Conservation (phyloP, 768 basidiomycete species). For the Plicaturopsis crispa region DNA sequence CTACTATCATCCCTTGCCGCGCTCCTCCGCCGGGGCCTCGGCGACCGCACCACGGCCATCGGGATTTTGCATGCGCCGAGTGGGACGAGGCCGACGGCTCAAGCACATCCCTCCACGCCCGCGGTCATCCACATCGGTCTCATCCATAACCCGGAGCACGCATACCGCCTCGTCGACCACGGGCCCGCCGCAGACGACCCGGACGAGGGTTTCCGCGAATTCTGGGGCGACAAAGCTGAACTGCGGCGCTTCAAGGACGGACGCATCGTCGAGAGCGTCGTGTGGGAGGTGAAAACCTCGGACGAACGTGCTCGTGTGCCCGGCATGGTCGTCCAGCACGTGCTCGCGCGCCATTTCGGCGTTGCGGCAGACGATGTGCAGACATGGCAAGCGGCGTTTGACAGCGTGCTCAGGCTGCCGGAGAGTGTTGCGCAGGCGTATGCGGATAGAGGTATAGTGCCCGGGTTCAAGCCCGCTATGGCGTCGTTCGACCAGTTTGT, state of each 20-base stretch:
- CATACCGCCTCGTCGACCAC: constrained; percentile 85
- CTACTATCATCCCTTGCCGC: constrained; percentile 44
- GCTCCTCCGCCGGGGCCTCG: constrained; percentile 58
- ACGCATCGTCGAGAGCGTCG: constrained; percentile 86
- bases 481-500: constrained; percentile 76
- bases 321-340: constrained; percentile 59
- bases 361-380: constrained; percentile 43
- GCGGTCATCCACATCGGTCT: constrained; percentile 64
- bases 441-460: constrained; percentile 25
- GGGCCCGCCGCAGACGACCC: constrained; percentile 72
- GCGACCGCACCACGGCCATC: constrained; percentile 60
- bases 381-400: constrained; percentile 54
- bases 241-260: constrained; percentile 95
- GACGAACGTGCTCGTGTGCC: constrained; percentile 82
- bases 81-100: constrained; percentile 36
- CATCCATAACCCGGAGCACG: constrained; percentile 61
- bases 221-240: constrained; percentile 94
- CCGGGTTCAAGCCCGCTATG: constrained; percentile 69
- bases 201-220: constrained; percentile 60
- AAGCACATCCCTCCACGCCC: constrained; percentile 44
- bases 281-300: constrained; percentile 81
- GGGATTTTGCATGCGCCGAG: constrained; percentile 51
- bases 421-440: constrained; percentile 32
- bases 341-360: constrained; percentile 74
- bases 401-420: constrained; percentile 51